These are phyloP conservation scores for Garcia nutans DNA, from an alignment of 345 rosid species.

Conservation along the genomic window DNA sequence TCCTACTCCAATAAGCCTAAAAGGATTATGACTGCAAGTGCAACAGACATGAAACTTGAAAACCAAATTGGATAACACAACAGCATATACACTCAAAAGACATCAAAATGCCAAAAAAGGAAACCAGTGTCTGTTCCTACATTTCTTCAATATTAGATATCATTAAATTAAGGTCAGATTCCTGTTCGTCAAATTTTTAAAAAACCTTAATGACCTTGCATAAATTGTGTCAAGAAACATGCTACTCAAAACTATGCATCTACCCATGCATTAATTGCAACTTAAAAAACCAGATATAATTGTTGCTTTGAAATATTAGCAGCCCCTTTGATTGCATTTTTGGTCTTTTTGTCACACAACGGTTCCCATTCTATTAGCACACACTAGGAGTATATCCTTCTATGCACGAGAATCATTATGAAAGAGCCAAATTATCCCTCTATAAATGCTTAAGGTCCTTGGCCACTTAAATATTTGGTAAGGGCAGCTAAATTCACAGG, in stretches of 20 bases:
- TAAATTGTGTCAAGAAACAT: neutral
- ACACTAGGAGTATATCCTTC: too few species aligned
- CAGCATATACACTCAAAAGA: neutral
- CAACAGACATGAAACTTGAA: neutral
- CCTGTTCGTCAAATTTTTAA: neutral
- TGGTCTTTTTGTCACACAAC: too few species aligned
- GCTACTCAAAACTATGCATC: neutral
- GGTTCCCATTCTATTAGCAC: too few species aligned
- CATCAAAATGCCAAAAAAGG: neutral
- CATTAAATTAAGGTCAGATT: neutral
- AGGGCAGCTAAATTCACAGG: too few species aligned
- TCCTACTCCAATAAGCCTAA: constrained; percentile 93
- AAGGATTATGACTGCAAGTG: constrained; percentile 51
- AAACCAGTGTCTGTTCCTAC: neutral
- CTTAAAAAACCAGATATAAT: neutral
- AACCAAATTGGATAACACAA: neutral
- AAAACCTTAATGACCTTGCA: neutral
- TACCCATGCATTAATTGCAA: neutral
- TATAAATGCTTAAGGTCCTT: too few species aligned
- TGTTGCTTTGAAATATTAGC: neutral
- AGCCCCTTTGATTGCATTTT: neutral
- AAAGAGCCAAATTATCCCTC: too few species aligned
- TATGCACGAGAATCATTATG: too few species aligned
- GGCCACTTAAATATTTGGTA: too few species aligned
- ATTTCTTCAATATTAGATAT: neutral